phyloP scores from a whole-genome alignment of 2,329 filamentous ascomycete genomes.

The Neurospora sp. region DNA sequence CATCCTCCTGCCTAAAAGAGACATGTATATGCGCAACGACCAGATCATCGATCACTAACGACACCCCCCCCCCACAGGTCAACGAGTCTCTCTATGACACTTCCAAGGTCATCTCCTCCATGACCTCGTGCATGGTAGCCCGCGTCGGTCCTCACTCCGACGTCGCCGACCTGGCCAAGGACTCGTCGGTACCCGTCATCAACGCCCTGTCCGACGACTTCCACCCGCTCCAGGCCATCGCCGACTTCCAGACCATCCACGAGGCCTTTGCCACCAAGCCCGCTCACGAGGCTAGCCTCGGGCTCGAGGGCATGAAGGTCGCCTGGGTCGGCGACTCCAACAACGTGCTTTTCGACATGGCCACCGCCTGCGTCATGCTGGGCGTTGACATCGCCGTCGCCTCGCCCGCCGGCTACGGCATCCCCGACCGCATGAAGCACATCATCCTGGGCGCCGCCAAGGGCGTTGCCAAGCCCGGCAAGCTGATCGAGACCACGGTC shows the following conservation, averaged over 20 bases:
- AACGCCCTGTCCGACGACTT: slow-evolving; percentile 84
- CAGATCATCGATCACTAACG: not conserved
- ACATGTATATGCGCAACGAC: not conserved
- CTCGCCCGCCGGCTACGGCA: slow-evolving; percentile 74
- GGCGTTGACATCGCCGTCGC: slow-evolving; percentile 82
- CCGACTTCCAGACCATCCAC: slow-evolving; percentile 84
- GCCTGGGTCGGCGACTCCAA: slow-evolving; percentile 97
- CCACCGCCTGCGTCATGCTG: slow-evolving; percentile 77
- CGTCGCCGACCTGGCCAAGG: slow-evolving; percentile 56
- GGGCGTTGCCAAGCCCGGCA: slow-evolving; percentile 49
- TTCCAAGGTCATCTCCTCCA: slow-evolving; percentile 83
- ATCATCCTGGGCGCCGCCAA: slow-evolving; percentile 57
- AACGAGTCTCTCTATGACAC: slow-evolving; percentile 96
- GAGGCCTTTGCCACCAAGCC: slow-evolving; percentile 53
- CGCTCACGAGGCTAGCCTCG: slow-evolving; percentile 35
- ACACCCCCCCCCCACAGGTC: slow-evolving; percentile 37
- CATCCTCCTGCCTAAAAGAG: not conserved
- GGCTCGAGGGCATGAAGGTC: slow-evolving; percentile 75
- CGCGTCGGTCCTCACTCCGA: slow-evolving; percentile 71
- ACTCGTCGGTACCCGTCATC: slow-evolving; percentile 72
- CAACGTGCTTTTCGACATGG: slow-evolving; percentile 91
- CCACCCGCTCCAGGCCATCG: slow-evolving; percentile 89
- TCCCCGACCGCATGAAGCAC: slow-evolving; percentile 63
- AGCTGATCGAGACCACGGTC: slow-evolving; percentile 62
- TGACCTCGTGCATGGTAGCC: slow-evolving; percentile 76